Base-by-base conservation (phyloP, 2,329 filamentous ascomycete genomes). In the Paecilomyces sp. region DNA sequence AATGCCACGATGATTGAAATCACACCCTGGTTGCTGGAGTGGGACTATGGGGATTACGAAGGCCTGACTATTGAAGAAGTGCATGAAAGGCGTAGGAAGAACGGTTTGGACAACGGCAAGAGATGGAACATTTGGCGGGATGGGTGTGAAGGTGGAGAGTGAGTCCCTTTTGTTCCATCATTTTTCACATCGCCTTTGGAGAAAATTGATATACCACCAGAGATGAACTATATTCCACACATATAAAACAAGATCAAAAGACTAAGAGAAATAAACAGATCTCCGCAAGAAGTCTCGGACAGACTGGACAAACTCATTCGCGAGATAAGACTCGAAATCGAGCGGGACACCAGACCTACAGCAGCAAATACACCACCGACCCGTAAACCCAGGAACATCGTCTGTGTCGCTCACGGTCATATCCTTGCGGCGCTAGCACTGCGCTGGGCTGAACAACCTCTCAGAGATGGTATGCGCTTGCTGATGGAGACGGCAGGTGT, bases 11-110 rank as follows among this genome's bases (percentile, higher is more conserved):
- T 56, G 8, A 54, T 65, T 52, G 54, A 63, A 52, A 24, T 62
- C 3, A 88, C 86, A 1, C 80, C 88, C 55, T 84, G 85, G 63
- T 85, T 92, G 60, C 81, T 88, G 9, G 89, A 92, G 72, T 92
- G 90, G 90, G 85, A 92, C 74, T 93, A 92, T 68, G 90, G 88
- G 55, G 82, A 87, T 64, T 93, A 93, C 68, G 90, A 93, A 75
- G 90, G 90, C 13, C 81, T 92, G 66, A 89, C 88, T 33, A 85
- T 81, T 57, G 74, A 79, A 2, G 79, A 89, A 62, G 92, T 92
- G 68, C 79, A 83, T 54, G 77, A 79, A 55, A 25, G 58, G 15
- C 47, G 61, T 22, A 52, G 58, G 15, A n/a, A 57, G 33, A 34
- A 54, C n/a, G 60, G 52, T n/a, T 11, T 57, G 33, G 31, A 56